Percentiles rank a stretch among this genome's conserved stretches.
phyloP scores from a whole-genome alignment of 495 filamentous ascomycete species.

The Polyplosphaeria fusca region DNA sequence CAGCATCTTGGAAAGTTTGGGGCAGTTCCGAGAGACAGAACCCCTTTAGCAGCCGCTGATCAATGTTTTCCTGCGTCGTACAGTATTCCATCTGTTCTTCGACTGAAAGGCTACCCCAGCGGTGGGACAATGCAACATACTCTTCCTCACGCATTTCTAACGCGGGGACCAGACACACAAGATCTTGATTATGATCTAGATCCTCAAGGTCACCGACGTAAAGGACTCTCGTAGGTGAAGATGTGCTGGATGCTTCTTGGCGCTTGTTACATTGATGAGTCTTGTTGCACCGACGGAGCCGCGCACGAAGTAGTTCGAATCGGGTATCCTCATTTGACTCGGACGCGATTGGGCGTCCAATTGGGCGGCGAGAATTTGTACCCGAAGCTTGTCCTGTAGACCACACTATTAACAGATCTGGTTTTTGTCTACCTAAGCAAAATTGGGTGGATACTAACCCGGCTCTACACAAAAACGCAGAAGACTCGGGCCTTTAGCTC shows the following conservation, averaged over 20 bases:
- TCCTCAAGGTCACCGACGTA: constrained; percentile 13
- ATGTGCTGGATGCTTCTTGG: not conserved
- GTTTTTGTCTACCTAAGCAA: not conserved
- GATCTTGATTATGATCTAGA: not conserved
- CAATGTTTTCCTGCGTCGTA: constrained; percentile 13
- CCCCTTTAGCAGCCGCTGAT: not conserved
- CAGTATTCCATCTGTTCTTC: constrained; percentile 2
- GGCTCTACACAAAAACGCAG: constrained; percentile 10
- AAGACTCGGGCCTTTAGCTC: constrained; percentile 4
- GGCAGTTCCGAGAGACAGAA: constrained; percentile 16
- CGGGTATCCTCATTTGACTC: not conserved
- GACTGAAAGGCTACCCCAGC: constrained; percentile 3
- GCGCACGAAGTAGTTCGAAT: constrained; percentile 10
- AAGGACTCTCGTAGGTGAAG: constrained; percentile 12
- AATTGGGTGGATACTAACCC: constrained; percentile 1
- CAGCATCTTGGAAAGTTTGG: constrained; percentile 18
- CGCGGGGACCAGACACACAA: constrained; percentile 9
- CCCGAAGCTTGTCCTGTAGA: not conserved
- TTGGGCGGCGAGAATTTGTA: not conserved
- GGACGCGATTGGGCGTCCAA: constrained; percentile 1
- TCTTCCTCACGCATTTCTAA: not conserved
- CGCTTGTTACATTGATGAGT: constrained; percentile 8
- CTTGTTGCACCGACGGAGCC: constrained; percentile 9
- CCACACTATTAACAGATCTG: not conserved
- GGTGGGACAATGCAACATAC: constrained; percentile 16